Evolutionary conservation across 176 grass and related monocot species (phyloP).

Genomic region (Oryza nivara): DNA sequence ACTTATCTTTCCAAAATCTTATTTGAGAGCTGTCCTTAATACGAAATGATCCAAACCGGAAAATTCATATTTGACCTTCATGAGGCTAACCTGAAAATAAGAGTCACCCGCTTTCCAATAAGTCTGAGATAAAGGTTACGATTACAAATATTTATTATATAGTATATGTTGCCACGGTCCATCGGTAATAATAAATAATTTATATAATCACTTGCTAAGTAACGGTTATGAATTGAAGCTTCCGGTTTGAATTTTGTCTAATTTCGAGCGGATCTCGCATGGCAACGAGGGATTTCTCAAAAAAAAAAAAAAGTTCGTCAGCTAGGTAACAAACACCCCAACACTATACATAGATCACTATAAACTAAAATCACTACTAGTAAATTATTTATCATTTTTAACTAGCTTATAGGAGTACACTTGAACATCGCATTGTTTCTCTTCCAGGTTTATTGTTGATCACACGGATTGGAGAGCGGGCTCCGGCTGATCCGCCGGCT

Average conservation of each 20-base stretch:
- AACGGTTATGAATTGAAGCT: neutral
- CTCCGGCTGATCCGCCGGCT: neutral
- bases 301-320: neutral
- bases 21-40: too few relatives aligned
- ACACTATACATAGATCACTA: neutral
- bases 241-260: neutral
- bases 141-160: too few relatives aligned
- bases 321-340: too few relatives aligned
- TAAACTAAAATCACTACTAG: neutral
- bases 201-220: too few relatives aligned
- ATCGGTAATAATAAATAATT: too few relatives aligned
- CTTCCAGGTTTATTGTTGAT: neutral
- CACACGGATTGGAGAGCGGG: constrained; percentile 58
- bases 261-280: neutral
- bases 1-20: too few relatives aligned
- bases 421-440: neutral
- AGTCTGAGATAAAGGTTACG: too few relatives aligned
- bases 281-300: neutral
- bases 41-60: too few relatives aligned
- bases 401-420: neutral
- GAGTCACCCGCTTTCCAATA: too few relatives aligned
- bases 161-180: too few relatives aligned
- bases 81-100: too few relatives aligned
- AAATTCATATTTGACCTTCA: too few relatives aligned
- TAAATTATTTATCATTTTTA: neutral